These are phyloP conservation scores for Triangularia verruculosa DNA, from an alignment of 2,329 filamentous ascomycete genomes.

Conservation along the genomic window DNA sequence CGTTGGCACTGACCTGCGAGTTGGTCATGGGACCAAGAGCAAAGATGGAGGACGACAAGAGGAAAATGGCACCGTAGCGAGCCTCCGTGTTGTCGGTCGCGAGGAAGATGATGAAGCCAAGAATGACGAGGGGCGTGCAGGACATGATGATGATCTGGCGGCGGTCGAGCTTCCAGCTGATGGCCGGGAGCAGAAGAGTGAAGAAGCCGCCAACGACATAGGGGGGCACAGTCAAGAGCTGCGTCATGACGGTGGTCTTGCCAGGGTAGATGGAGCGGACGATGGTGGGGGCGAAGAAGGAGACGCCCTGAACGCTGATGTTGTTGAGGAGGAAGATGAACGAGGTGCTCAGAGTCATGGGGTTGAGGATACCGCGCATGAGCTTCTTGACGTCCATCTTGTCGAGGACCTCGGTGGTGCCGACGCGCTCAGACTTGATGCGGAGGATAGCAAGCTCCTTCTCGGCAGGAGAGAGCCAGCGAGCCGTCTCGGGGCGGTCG, in stretches of 20 bases:
- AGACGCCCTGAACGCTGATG: conserved; percentile 69
- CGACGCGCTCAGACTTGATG: conserved; percentile 61
- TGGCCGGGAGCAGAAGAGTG: conserved; percentile 55
- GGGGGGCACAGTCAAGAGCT: conserved; percentile 67
- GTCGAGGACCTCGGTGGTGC: conserved; percentile 57
- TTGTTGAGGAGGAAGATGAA: conserved; percentile 63
- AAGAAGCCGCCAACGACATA: conserved; percentile 66
- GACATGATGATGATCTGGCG: conserved; percentile 59
- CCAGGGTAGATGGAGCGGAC: conserved; percentile 65
- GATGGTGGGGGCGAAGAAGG: conserved; percentile 71
- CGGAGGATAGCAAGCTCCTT: conserved; percentile 58
- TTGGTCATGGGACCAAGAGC: conserved; percentile 62
- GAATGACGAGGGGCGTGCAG: conserved; percentile 58
- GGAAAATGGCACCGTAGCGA: conserved; percentile 66
- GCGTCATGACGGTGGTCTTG: conserved; percentile 55
- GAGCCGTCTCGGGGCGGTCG: conserved; percentile 62
- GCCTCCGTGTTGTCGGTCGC: conserved; percentile 47
- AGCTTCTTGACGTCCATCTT: conserved; percentile 48
- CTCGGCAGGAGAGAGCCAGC: conserved; percentile 62
- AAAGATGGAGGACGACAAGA: conserved; percentile 62
- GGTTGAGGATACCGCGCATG: conserved; percentile 60
- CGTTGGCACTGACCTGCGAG: conserved; percentile 64
- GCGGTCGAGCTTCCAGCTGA: conserved; percentile 57
- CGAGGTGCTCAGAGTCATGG: conserved; percentile 49
- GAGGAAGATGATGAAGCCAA: conserved; percentile 68